Conservation (phyloP, 2,329 filamentous ascomycete species). For the Trichophyton benhamiae region DNA sequence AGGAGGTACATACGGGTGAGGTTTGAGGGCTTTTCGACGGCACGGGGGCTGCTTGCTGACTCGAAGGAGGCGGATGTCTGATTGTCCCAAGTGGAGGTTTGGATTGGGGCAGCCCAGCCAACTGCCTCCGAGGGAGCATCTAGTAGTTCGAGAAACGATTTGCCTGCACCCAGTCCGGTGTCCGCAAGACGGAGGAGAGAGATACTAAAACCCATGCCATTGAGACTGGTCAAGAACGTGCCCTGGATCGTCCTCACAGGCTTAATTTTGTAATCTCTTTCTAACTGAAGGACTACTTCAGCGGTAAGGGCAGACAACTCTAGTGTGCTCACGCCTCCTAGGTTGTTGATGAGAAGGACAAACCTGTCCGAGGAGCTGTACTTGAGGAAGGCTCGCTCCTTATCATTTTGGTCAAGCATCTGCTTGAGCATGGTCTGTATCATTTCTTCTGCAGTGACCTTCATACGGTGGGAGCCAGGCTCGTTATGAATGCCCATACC, state of each 20-base stretch:
- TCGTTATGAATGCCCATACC: conserved; percentile 66
- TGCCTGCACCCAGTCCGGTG: conserved; percentile 42
- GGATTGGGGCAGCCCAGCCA: conserved; percentile 53
- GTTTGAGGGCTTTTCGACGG: conserved; percentile 41
- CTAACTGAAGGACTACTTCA: conserved; percentile 52
- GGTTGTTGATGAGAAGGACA: conserved; percentile 56
- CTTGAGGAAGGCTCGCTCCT: conserved; percentile 51
- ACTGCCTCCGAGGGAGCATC: conserved; percentile 56
- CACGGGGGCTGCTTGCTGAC: conserved; percentile 23
- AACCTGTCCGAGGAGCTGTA: conserved; percentile 47
- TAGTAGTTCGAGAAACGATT: conserved; percentile 51
- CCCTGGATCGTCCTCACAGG: conserved; percentile 51
- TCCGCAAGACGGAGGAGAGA: conserved; percentile 52
- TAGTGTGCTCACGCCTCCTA: conserved; percentile 55
- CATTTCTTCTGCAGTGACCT: conserved; percentile 38
- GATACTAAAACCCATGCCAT: conserved; percentile 59
- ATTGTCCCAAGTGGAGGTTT: conserved; percentile 46
- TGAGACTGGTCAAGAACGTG: conserved; percentile 61
- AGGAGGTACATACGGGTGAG: conserved; percentile 34
- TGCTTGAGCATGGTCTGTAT: conserved; percentile 53
- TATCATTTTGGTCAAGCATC: conserved; percentile 49
- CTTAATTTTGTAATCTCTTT: conserved; percentile 46
- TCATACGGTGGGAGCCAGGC: conserved; percentile 42
- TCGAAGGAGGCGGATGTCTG: conserved; percentile 32
- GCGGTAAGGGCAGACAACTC: conserved; percentile 56